These are phyloP conservation scores for Quercus berberidifolia DNA, from an alignment of 306 rosid species.

Conservation along the genomic window DNA sequence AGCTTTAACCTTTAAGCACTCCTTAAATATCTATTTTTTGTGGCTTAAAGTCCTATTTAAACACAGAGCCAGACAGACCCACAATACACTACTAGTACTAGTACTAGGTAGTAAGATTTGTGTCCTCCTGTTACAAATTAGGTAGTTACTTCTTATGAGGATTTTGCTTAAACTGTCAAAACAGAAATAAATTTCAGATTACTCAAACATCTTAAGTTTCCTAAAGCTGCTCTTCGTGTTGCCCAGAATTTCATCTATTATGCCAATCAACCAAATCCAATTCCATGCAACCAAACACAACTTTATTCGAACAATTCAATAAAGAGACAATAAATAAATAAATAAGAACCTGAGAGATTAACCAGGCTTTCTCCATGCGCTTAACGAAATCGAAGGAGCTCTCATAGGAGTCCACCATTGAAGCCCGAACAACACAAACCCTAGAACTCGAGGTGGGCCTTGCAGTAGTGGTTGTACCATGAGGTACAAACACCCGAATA, in stretches of 20 bases:
- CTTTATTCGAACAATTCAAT: not conserved
- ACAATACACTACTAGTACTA: too few relatives aligned
- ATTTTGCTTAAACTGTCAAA: not conserved
- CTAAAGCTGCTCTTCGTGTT: not conserved
- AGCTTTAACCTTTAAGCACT: too few relatives aligned
- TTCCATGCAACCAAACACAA: not conserved
- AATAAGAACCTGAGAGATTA: slow-evolving; percentile 70
- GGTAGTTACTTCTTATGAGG: not conserved
- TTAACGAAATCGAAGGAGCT: slow-evolving; percentile 64
- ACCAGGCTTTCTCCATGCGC: slow-evolving; percentile 87
- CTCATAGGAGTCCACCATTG: slow-evolving; percentile 63
- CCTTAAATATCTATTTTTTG: too few relatives aligned
- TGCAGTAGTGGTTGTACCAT: slow-evolving; percentile 10
- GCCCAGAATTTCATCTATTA: not conserved
- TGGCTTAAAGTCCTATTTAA: too few relatives aligned
- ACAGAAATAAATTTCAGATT: not conserved
- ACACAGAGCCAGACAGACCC: too few relatives aligned
- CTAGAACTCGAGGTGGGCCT: slow-evolving; percentile 15
- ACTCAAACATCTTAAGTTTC: not conserved
- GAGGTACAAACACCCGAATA: slow-evolving; percentile 5
- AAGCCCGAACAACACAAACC: slow-evolving; percentile 51
- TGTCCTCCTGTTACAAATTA: not conserved
- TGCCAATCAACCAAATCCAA: not conserved
- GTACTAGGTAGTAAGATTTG: too few relatives aligned
- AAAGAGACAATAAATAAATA: not conserved